These are phyloP conservation scores for Endotrypanum monterogeii DNA, from an alignment of 208 protist genomes.

Conservation along the genomic window DNA sequence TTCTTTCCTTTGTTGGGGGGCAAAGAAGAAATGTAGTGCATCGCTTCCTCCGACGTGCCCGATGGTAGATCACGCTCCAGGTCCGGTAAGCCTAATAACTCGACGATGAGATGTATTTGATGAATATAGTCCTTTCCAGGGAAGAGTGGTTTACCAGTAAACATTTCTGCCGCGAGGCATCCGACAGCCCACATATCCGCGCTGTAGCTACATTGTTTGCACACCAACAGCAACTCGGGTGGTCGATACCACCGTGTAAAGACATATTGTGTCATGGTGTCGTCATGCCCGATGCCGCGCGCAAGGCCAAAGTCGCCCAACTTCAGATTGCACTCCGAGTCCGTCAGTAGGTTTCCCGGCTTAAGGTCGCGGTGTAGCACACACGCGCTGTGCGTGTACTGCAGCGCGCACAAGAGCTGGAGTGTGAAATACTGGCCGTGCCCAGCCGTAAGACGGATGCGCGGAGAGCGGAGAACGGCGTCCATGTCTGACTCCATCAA, in stretches of 20 bases:
- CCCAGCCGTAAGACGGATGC: conserved; percentile 43
- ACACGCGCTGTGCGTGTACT: conserved; percentile 95
- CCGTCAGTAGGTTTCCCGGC: conserved; percentile 93
- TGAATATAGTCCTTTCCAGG: conserved; percentile 86
- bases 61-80: conserved; percentile 76
- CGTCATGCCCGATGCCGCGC: conserved; percentile 48
- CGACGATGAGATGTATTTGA: conserved; percentile 84
- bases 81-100: conserved; percentile 69
- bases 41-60: conserved; percentile 64
- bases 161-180: conserved; percentile 95
- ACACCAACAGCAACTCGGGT: conserved; percentile 97
- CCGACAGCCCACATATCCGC: conserved; percentile 98
- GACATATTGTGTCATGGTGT: conserved; percentile 95
- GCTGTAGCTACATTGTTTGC: conserved; percentile 80
- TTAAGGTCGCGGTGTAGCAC: conserved; percentile 97
- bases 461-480: conserved; percentile 64
- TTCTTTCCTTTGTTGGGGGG: conserved; percentile 45
- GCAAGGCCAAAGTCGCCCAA: conserved; percentile 95
- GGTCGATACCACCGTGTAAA: conserved; percentile 98
- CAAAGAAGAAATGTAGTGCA: conserved; percentile 65
- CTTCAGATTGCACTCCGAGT: conserved; percentile 92
- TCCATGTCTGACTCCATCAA: conserved; percentile 94
- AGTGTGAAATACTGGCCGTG: conserved; percentile 96
- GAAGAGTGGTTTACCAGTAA: conserved; percentile 89
- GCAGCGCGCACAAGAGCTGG: conserved; percentile 94